phyloP scores from a whole-genome alignment of 2,329 filamentous ascomycete genomes.

The Talaromyces sp. region DNA sequence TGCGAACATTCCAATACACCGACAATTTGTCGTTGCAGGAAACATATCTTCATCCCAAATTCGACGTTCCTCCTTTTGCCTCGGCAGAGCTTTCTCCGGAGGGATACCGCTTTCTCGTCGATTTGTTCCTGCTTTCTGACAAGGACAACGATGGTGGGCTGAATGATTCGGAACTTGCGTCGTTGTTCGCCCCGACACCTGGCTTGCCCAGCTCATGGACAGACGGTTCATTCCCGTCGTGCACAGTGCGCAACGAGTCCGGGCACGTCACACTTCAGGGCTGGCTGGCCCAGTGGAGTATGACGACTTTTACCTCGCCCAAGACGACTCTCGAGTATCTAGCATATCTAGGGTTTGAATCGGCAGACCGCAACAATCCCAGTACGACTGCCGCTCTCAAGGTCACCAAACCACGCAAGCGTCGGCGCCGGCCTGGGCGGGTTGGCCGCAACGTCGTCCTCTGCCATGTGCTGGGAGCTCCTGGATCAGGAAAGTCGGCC shows the following conservation, averaged over 20 bases:
- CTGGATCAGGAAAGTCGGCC: conserved; percentile 83
- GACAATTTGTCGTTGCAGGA: conserved; percentile 91
- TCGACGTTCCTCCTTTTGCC: conserved; percentile 86
- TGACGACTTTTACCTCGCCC: conserved; percentile 96
- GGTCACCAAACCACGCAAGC: conserved; percentile 84
- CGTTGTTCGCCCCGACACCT: conserved; percentile 87
- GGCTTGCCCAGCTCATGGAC: conserved; percentile 82
- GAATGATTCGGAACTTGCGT: conserved; percentile 75
- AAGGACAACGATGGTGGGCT: conserved; percentile 96
- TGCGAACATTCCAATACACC: conserved; percentile 92
- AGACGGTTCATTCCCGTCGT: conserved; percentile 84
- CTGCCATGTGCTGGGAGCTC: conserved; percentile 83
- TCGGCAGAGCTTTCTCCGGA: conserved; percentile 91
- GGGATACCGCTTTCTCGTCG: conserved; percentile 95
- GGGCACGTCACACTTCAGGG: conserved; percentile 94
- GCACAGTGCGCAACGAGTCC: conserved; percentile 89
- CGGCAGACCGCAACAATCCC: conserved; percentile 62
- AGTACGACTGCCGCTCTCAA: conserved; percentile 80
- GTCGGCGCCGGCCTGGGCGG: conserved; percentile 70
- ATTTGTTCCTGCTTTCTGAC: conserved; percentile 89
- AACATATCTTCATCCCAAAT: conserved; percentile 83
- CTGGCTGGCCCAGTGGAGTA: conserved; percentile 98
- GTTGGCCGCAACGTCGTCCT: conserved; percentile 93
- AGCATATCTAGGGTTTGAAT: conserved; percentile 91
- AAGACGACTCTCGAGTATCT: conserved; percentile 94